Base-by-base conservation (phyloP, 176 grass and related monocot genomes). In the Luzula sylvatica region DNA sequence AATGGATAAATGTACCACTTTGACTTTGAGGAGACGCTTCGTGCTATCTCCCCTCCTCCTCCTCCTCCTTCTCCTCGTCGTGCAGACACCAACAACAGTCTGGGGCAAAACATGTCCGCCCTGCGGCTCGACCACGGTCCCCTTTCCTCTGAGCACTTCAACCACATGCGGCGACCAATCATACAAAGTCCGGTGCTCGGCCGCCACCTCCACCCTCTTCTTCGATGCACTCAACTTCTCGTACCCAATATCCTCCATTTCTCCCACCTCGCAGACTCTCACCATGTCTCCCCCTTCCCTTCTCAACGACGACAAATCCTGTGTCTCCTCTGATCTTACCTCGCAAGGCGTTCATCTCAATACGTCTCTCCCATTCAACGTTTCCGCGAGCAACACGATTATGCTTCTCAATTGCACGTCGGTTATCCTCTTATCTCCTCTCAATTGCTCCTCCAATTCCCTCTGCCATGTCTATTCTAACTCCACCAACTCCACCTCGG, bases 351-450 rank as follows among this genome's bases (percentile, higher is more conserved):
- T 53, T 26, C 51, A 53, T 13, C 23, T 53, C 5, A 13, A 85
- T 59, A 11, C 61, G 14, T 74, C 80, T 18, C 65, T 74, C 39
- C 86, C 80, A 5, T 92, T 92, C 76, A 85, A 77, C 75, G 80
- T 90, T 21, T 77, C 58, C 70, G 62, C 74, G 13, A 73, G 58
- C 11, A 90, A 90, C 65, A 84, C 80, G 44, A 49, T 90, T 54
- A 84, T 90, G 80, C 58, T 90, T 22, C 67, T 90, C 38, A 90
- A 90, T 69, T 90, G 86, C 76, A 74, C 86, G 29, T 0, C 21
- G 1, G 15, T 23, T 22, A 45, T 87, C 8, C 77, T 87, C 8
- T 63, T 15, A 23, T 67, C 82, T 38, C 82, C 77, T 23, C 66
- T 87, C 52, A 61, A 87, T 65, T 87, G 82, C 72, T 87, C 82